Evolutionary conservation across 2,329 filamentous ascomycete species (phyloP).

Genomic region (Clarireedia sp.): DNA sequence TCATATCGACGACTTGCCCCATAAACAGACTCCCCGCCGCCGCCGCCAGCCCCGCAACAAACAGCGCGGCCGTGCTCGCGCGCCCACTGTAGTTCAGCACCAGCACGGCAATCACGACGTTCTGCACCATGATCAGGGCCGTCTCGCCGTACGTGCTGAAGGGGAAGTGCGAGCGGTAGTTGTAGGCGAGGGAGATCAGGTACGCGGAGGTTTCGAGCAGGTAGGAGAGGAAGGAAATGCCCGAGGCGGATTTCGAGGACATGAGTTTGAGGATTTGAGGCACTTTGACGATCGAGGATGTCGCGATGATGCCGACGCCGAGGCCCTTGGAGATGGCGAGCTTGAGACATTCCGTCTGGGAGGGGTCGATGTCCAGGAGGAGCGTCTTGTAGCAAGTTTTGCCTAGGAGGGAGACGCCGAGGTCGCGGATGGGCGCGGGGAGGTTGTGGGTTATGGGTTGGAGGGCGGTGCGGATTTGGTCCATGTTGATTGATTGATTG

Average conservation of each 20-base stretch:
- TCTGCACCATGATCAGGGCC: conserved; percentile 83
- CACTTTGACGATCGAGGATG: conserved; percentile 87
- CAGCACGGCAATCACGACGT: conserved; percentile 78
- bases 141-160: conserved; percentile 98
- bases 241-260: conserved; percentile 68
- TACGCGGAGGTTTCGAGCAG: conserved; percentile 84
- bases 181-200: conserved; percentile 87
- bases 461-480: conserved; percentile 51
- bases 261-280: conserved; percentile 93
- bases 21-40: conserved; percentile 64
- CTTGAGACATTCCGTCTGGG: conserved; percentile 72
- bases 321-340: conserved; percentile 87
- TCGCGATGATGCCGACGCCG: conserved; percentile 86
- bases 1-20: conserved; percentile 52
- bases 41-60: conserved; percentile 68
- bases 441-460: conserved; percentile 64
- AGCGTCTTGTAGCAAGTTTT: conserved; percentile 77
- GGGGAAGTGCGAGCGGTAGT: conserved; percentile 80
- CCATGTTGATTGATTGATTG: conserved; percentile 38
- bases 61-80: conserved; percentile 59
- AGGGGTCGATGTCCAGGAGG: conserved; percentile 74
- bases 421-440: conserved; percentile 65
- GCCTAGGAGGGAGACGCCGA: conserved; percentile 74
- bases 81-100: conserved; percentile 77
- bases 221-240: conserved; percentile 85